Conservation (phyloP, 768 basidiomycete genomes). For the Thelephora ganbajun region DNA sequence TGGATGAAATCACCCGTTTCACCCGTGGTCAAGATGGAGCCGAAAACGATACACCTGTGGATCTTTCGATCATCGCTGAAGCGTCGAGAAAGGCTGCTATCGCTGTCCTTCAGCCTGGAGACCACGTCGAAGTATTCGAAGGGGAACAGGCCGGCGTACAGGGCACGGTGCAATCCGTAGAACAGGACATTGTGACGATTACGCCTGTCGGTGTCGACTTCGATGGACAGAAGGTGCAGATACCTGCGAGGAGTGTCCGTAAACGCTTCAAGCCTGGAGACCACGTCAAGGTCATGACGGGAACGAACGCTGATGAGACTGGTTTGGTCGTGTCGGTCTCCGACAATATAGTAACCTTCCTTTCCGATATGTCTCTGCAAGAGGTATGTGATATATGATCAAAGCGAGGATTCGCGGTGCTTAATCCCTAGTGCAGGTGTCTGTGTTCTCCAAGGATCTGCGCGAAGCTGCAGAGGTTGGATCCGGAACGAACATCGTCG, state of each 20-base stretch:
- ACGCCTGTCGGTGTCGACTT: slow-evolving; percentile 70
- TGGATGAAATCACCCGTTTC: slow-evolving; percentile 94
- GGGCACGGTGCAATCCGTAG: slow-evolving; percentile 84
- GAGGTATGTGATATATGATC: slow-evolving; percentile 85
- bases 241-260: slow-evolving; percentile 78
- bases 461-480: slow-evolving; percentile 96
- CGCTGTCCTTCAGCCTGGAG: slow-evolving; percentile 90
- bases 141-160: slow-evolving; percentile 91
- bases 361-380: slow-evolving; percentile 95
- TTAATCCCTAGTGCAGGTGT: slow-evolving; percentile 42
- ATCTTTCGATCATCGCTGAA: slow-evolving; percentile 85
- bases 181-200: slow-evolving; percentile 76
- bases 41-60: slow-evolving; percentile 56
- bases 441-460: slow-evolving; percentile 93
- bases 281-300: slow-evolving; percentile 96
- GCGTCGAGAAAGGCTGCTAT: slow-evolving; percentile 86
- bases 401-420: slow-evolving; percentile 55
- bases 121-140: slow-evolving; percentile 94
- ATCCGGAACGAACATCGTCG: slow-evolving; percentile 78
- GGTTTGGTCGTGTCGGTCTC: slow-evolving; percentile 89
- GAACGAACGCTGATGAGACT: slow-evolving; percentile 88
- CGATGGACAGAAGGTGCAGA: slow-evolving; percentile 74
- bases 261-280: slow-evolving; percentile 96
- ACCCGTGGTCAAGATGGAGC: slow-evolving; percentile 60
- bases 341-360: slow-evolving; percentile 85